Evolutionary conservation across 352 stramenopile species (phyloP), one percentile per base, ranked within the genome.

Genomic region (Globisporangium recalcitrans): DNA sequence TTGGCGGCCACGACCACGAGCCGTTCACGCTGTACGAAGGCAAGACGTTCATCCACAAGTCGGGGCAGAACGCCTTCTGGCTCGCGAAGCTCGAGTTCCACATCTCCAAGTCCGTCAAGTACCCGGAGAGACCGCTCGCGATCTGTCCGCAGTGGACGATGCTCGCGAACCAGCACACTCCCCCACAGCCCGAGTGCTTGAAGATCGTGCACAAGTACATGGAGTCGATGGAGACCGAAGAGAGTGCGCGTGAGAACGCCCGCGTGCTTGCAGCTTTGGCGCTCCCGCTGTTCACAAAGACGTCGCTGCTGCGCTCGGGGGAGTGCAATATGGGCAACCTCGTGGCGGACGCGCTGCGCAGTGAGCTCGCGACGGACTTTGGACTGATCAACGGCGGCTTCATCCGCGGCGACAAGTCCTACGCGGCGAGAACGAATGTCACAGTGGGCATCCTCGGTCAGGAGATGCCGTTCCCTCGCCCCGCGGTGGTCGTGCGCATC

Each of bases 1-100:
- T 98, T 21, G 91, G 91, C 14, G 90, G 92, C 11, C 92, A 98
- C 66, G 92, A 98, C 64, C 92, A 98, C 65, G 88, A 97, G 42
- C 87, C 87, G 0, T 88, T 96, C 55, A 91, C 90, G 46, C 59
- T 91, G 52, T 88, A 93, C 51, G 73, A 91, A 63, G 68, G 80
- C 60, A 77, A 87, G 26, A 94, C 88, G 1, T 77, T 97, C 38
- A 87, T 97, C 34, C 90, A 96, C 78, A 97, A 97, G 64, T 95
- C 82, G 38, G 89, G 89, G 8, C 85, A 94, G 63, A 94, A 96
- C 59, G 85, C 78, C 7, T 86, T 93, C 31, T 97, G 87, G 87
- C 73, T 97, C 31, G 89, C 75, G 0, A 80, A 73, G 13, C 75
- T 97, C 27, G 79, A 96, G 56, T 79, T 96, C 55, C 70, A 85